Percentiles rank a stretch among this genome's conserved stretches.
These are phyloP conservation scores for Cryptococcus sp. DNA, from an alignment of 1,284 basidiomycete genomes.

Conservation along the genomic window DNA sequence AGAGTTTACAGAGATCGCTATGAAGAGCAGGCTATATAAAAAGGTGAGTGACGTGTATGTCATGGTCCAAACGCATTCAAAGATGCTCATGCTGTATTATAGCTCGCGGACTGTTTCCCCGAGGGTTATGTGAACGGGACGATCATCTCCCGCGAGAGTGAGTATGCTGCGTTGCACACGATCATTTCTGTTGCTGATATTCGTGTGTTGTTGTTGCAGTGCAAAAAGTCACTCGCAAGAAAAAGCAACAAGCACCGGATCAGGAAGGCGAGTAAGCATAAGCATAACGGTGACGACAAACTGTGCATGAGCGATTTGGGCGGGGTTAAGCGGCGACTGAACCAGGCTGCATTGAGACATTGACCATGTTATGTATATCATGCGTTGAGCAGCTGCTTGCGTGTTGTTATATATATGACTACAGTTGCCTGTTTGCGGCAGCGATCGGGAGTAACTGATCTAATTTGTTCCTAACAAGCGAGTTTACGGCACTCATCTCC, in stretches of 20 bases:
- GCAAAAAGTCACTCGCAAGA: constrained; percentile 4
- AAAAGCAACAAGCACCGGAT: constrained; percentile 5
- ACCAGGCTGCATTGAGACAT: no score
- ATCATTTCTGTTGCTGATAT: neutral
- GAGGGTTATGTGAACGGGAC: constrained; percentile 40
- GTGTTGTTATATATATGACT: no score
- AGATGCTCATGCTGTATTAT: neutral
- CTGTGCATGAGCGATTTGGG: neutral
- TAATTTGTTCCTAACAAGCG: no score
- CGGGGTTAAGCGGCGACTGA: no score
- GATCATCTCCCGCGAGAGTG: constrained; percentile 38
- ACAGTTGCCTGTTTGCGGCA: no score
- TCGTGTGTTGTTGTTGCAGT: neutral
- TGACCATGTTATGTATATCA: no score
- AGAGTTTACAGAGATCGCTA: constrained; percentile 25
- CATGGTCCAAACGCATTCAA: no score
- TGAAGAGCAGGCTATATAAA: constrained; percentile 35
- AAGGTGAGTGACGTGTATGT: constrained; percentile 26
- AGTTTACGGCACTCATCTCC: no score
- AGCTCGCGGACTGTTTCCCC: constrained; percentile 46
- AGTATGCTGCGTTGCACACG: constrained; percentile 14
- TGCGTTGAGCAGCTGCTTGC: no score
- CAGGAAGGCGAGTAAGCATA: constrained; percentile 4
- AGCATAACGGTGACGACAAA: neutral
- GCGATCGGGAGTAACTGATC: no score